Conservation (phyloP, 2,329 filamentous ascomycete genomes). For the Pyrenophora graminea region DNA sequence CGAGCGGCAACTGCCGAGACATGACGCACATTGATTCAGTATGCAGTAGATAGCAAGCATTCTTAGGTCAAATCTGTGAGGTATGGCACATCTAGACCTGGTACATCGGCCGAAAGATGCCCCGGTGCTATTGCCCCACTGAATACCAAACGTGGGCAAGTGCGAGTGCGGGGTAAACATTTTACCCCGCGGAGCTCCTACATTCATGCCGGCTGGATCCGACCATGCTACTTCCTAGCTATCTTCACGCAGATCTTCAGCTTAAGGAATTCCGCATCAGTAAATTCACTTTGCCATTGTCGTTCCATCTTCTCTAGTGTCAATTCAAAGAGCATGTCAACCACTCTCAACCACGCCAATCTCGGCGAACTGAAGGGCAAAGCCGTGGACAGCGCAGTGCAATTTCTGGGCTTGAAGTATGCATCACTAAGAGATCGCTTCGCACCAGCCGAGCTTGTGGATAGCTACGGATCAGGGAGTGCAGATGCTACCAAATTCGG, state of each 20-base stretch:
- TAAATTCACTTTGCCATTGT: too few relatives aligned
- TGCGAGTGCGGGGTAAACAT: conserved; percentile 11
- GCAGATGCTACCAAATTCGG: conserved; percentile 45
- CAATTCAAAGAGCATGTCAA: conserved; percentile 20
- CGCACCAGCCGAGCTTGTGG: conserved; percentile 38
- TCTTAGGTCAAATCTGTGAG: not conserved
- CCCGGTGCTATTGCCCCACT: conserved; percentile 6
- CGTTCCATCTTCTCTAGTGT: too few relatives aligned
- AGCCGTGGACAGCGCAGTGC: conserved; percentile 28
- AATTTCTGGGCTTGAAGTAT: conserved; percentile 48
- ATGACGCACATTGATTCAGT: not conserved
- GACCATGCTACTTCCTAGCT: not conserved
- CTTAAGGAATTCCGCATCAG: too few relatives aligned
- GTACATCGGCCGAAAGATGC: too few relatives aligned
- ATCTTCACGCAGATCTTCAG: not conserved
- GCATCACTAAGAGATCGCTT: conserved; percentile 46
- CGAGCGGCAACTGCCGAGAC: not conserved
- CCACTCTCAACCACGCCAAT: conserved; percentile 24
- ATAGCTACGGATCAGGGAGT: conserved; percentile 23
- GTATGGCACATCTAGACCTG: not conserved
- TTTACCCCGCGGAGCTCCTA: not conserved
- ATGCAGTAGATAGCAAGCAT: not conserved
- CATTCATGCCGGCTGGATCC: not conserved
- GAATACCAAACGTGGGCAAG: not conserved
- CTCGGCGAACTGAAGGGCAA: conserved; percentile 37